Percentiles rank a stretch among this genome's conserved stretches.
These are phyloP conservation scores for Phlegmacium glaucopus DNA, from an alignment of 768 basidiomycete species.

Conservation along the genomic window DNA sequence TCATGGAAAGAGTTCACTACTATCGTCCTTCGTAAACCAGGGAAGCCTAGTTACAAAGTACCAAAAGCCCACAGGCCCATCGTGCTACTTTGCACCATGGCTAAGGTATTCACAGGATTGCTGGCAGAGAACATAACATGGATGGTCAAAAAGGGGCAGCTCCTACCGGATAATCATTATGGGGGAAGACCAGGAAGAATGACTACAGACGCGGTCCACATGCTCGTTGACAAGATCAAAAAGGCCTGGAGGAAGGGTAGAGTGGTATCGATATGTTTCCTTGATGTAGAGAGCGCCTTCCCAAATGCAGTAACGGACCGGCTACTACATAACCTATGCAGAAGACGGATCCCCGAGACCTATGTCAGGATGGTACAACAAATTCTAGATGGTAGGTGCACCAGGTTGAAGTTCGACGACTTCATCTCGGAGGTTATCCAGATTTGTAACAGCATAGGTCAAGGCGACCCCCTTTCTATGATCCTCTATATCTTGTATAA, in stretches of 20 bases:
- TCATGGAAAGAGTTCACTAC: conserved; percentile 2
- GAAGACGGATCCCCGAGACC: neutral
- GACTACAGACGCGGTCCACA: conserved; percentile 3
- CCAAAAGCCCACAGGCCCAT: conserved; percentile 8
- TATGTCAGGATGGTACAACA: neutral
- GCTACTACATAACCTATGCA: conserved; percentile 5
- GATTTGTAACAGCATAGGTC: conserved; percentile 6
- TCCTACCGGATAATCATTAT: conserved; percentile 4
- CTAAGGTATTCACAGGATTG: neutral
- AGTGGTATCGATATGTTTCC: conserved; percentile 5
- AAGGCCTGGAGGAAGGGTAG: conserved; percentile 5
- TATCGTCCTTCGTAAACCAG: conserved; percentile 1
- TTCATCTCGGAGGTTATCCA: conserved; percentile 4
- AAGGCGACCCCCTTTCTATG: conserved; percentile 11
- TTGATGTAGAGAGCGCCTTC: conserved; percentile 11
- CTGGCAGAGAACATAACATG: neutral
- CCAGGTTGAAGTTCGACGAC: conserved; percentile 11
- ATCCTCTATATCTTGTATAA: conserved; percentile 7
- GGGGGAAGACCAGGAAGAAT: conserved; percentile 2
- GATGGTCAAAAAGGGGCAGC: neutral
- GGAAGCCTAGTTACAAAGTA: neutral
- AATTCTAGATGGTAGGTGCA: neutral
- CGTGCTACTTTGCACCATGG: neutral
- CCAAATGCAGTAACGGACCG: conserved; percentile 7
- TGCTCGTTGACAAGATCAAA: conserved; percentile 1